Percentiles rank a stretch among this genome's conserved stretches.
These are phyloP conservation scores for Pyrus communis DNA, from an alignment of 306 rosid genomes.

Conservation along the genomic window DNA sequence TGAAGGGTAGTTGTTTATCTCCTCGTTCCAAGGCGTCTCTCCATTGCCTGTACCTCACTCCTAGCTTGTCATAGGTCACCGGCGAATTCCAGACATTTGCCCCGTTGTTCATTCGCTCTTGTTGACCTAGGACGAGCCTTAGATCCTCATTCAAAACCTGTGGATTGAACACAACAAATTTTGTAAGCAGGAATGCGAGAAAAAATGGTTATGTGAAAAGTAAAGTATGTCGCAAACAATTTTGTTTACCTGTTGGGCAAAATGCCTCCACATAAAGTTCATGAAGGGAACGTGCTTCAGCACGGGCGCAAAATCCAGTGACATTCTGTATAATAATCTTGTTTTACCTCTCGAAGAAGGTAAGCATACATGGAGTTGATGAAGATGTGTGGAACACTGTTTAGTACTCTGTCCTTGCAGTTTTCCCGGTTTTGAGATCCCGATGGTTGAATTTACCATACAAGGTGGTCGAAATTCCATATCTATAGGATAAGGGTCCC, in stretches of 20 bases:
- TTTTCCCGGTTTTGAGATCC: conserved; percentile 92
- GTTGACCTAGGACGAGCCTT: conserved; percentile 78
- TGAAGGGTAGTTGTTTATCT: conserved; percentile 56
- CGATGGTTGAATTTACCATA: conserved; percentile 89
- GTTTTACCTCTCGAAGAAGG: conserved; percentile 78
- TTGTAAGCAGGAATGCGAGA: background rate
- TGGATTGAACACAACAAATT: background rate
- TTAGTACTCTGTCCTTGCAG: conserved; percentile 69
- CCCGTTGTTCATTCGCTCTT: conserved; percentile 77
- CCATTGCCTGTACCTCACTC: conserved; percentile 83
- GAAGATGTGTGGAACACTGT: conserved; percentile 75
- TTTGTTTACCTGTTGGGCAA: conserved; percentile 72
- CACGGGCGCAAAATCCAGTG: conserved; percentile 79
- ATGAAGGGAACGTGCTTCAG: conserved; percentile 79
- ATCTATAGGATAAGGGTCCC: conserved; percentile 97
- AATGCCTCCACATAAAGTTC: conserved; percentile 75
- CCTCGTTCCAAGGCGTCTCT: conserved; percentile 76
- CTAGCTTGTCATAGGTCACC: conserved; percentile 83
- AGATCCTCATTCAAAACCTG: conserved; percentile 90
- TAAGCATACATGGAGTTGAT: conserved; percentile 91
- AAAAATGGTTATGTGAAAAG: background rate
- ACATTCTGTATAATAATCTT: conserved; percentile 85
- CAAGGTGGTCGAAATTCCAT: conserved; percentile 97
- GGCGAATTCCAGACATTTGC: conserved; percentile 83
- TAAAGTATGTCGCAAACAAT: background rate